These are phyloP conservation scores for Globisporangium lucens DNA, from an alignment of 352 stramenopile species.

Conservation along the genomic window DNA sequence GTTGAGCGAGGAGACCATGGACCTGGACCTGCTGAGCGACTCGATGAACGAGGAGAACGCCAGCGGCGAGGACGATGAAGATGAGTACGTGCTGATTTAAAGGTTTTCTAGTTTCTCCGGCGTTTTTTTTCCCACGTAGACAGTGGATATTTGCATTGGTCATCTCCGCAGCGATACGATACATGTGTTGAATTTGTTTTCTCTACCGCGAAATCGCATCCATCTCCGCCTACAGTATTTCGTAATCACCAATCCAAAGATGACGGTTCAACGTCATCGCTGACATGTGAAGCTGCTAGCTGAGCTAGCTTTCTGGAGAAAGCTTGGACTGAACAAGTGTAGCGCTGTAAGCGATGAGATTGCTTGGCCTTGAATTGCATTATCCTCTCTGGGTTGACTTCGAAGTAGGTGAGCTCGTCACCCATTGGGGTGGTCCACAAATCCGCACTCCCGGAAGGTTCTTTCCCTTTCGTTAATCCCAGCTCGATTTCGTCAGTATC, in stretches of 20 bases:
- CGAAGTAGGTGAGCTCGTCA: no score
- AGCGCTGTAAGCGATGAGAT: not conserved
- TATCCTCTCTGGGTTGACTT: no score
- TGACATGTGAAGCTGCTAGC: not conserved
- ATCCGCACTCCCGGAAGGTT: no score
- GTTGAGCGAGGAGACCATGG: conserved; percentile 11
- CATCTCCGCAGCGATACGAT: not conserved
- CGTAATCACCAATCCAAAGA: not conserved
- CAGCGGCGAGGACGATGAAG: conserved; percentile 14
- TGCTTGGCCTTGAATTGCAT: not conserved
- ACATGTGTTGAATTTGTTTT: not conserved
- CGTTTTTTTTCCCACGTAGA: not conserved
- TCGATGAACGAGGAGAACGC: conserved; percentile 19
- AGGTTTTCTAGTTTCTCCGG: not conserved
- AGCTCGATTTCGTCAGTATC: no score
- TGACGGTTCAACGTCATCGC: not conserved
- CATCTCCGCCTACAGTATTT: not conserved
- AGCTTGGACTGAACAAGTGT: not conserved
- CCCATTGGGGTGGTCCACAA: no score
- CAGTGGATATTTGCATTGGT: not conserved
- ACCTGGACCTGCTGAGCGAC: conserved; percentile 11
- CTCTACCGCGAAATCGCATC: not conserved
- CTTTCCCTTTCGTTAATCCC: no score
- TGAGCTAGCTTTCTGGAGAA: no score
- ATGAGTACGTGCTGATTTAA: conserved; percentile 20